Evolutionary conservation across 768 basidiomycete genomes (phyloP), one percentile per base, ranked within the genome.

Genomic region (Termitomyces sp.): DNA sequence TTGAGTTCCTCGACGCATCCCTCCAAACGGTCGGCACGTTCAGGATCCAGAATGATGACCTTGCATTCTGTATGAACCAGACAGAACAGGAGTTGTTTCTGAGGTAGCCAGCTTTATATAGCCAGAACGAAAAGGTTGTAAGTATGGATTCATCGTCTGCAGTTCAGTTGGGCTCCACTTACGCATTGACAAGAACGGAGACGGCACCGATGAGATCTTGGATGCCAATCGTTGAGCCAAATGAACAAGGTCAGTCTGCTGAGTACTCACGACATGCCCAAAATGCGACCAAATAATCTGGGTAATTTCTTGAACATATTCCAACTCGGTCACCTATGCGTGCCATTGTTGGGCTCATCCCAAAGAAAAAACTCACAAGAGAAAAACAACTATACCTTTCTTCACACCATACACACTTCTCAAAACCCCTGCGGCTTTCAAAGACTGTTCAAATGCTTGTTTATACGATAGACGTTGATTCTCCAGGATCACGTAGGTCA

Each of bases 401-500:
- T 67, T 69, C 32, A 85, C 70, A 18, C 75, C 74, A 61, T 81
- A 83, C n/a, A 71, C 51, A 61, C 73, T 58, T 53, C 65, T 64
- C 59, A 63, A 80, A 61, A 71, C 66, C n/a, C 63, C 66, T 6
- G 76, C 76, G 10, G 74, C 69, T 51, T 68, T 74, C 24, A 72
- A 55, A 4, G 77, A 74, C 18, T 68, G 69, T 14, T 69, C 63
- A 45, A 75, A 71, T 13, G 75, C 63, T 49, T 83, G 66, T 3
- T 66, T 63, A 64, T 70, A 83, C 24, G 79, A 78, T 43, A 74
- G 66, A 7, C 80, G 70, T 49, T 80, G 73, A 2, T 70, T 64
- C 62, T 82, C 82, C 62, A 77, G 82, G 14, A 84, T 77, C 52
- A 82, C 58, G 62, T 82, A 84, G 1, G 75, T 72, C 20, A 68